phyloP scores from a whole-genome alignment of 305 asterid genomes.

The Solanum hybrid region DNA sequence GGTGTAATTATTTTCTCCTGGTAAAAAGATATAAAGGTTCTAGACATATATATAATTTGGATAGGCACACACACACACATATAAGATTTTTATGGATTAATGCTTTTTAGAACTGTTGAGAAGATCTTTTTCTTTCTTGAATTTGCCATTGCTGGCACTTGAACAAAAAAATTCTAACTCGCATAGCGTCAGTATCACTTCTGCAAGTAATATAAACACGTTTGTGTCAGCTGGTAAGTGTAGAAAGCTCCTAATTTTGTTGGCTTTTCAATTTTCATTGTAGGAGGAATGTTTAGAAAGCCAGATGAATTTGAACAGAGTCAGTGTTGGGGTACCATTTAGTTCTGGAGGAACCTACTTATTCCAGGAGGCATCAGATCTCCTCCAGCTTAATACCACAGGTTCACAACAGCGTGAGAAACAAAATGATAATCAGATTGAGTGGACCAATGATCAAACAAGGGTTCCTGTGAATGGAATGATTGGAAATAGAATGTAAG shows the following conservation, averaged over 20 bases:
- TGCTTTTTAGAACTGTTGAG: background rate
- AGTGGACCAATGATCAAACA: background rate
- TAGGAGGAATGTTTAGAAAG: constrained; percentile 5
- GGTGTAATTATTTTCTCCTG: background rate
- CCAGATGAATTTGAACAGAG: constrained; percentile 7
- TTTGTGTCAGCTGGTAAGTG: background rate
- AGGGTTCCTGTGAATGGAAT: background rate
- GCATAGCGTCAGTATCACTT: background rate
- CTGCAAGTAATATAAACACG: background rate
- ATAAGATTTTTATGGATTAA: background rate
- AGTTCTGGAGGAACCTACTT: background rate
- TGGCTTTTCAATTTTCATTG: constrained; percentile 1
- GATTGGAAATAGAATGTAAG: background rate
- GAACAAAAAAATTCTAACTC: background rate
- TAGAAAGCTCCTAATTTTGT: background rate
- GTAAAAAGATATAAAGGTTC: background rate
- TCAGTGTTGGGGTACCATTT: background rate
- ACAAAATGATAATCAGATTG: background rate
- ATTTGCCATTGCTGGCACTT: background rate
- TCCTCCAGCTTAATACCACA: background rate
- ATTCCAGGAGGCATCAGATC: background rate
- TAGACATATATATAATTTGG: background rate
- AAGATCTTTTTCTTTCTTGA: background rate
- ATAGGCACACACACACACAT: background rate
- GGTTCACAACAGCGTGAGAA: background rate